These are phyloP conservation scores for Tulasnella sp. DNA, from an alignment of 768 basidiomycete genomes.

Conservation along the genomic window DNA sequence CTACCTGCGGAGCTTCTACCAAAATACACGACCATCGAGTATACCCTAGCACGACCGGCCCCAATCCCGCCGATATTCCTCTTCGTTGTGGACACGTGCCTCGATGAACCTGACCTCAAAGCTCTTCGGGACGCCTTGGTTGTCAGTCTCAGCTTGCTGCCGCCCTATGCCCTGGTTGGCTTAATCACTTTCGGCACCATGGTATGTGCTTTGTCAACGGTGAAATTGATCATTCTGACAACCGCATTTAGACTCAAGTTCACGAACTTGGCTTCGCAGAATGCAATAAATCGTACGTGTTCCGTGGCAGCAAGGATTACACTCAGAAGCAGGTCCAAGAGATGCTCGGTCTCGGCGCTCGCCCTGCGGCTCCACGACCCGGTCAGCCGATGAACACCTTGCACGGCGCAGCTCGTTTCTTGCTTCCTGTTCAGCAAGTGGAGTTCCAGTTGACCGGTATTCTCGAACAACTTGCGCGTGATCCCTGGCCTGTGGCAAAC, in stretches of 20 bases:
- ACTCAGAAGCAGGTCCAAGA: slow-evolving; percentile 94
- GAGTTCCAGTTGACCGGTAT: slow-evolving; percentile 96
- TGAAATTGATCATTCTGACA: slow-evolving; percentile 4
- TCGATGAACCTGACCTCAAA: slow-evolving; percentile 93
- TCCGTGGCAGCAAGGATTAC: slow-evolving; percentile 97
- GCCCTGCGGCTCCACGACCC: slow-evolving; percentile 80
- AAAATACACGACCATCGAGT: slow-evolving; percentile 99
- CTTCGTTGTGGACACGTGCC: slow-evolving; percentile 94
- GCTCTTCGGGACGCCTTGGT: slow-evolving; percentile 92
- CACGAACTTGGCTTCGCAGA: slow-evolving; percentile 96
- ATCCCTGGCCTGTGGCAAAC: slow-evolving; percentile 96
- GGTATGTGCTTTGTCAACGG: slow-evolving; percentile 48
- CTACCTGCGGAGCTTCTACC: slow-evolving; percentile 93
- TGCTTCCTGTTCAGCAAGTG: slow-evolving; percentile 85
- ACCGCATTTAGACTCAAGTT: slow-evolving; percentile 72
- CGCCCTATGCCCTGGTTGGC: slow-evolving; percentile 91
- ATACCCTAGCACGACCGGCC: slow-evolving; percentile 89
- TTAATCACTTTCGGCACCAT: slow-evolving; percentile 96
- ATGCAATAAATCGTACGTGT: slow-evolving; percentile 97
- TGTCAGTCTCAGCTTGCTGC: slow-evolving; percentile 87
- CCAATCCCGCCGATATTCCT: slow-evolving; percentile 95
- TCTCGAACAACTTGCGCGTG: slow-evolving; percentile 78
- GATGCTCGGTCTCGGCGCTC: slow-evolving; percentile 86
- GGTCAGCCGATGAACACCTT: slow-evolving; percentile 62
- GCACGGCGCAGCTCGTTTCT: slow-evolving; percentile 83